A percentile compares a stretch with the other conserved stretches of the same genome.
Conservation (phyloP, 768 basidiomycete genomes). For the Galerina sulciceps region DNA sequence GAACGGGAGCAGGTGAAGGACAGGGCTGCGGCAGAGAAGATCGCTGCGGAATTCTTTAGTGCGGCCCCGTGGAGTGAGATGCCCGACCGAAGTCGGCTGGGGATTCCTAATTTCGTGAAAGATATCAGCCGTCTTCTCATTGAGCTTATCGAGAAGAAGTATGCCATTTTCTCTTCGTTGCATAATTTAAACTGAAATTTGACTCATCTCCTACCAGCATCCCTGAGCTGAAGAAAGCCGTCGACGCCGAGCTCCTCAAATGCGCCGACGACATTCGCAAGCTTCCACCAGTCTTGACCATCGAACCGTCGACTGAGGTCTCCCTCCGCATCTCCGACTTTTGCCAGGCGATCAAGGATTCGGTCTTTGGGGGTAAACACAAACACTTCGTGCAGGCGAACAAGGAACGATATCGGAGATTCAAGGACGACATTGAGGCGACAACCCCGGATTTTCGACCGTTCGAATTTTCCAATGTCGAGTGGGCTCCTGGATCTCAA, state of each 20-base stretch:
- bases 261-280: slow-evolving; percentile 34
- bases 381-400: slow-evolving; percentile 34
- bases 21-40: slow-evolving; percentile 37
- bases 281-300: slow-evolving; percentile 43
- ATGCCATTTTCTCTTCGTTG: slow-evolving; percentile 18
- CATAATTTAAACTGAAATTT: not conserved
- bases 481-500: not conserved
- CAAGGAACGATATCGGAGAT: slow-evolving; percentile 27
- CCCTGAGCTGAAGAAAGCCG: slow-evolving; percentile 44
- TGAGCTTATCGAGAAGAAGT: slow-evolving; percentile 57
- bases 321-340: slow-evolving; percentile 48
- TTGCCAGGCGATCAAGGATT: slow-evolving; percentile 32
- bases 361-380: slow-evolving; percentile 4
- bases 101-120: slow-evolving; percentile 55
- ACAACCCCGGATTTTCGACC: slow-evolving; percentile 41
- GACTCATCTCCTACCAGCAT: slow-evolving; percentile 37
- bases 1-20: slow-evolving; percentile 46
- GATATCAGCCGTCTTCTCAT: slow-evolving; percentile 58
- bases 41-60: slow-evolving; percentile 50
- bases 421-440: slow-evolving; percentile 32
- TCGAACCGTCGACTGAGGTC: slow-evolving; percentile 50
- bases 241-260: slow-evolving; percentile 40
- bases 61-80: slow-evolving; percentile 55
- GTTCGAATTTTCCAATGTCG: slow-evolving; percentile 4
- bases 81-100: slow-evolving; percentile 52